These are phyloP conservation scores for Colletotrichum sp. DNA, from an alignment of 2,329 filamentous ascomycete genomes.

Conservation along the genomic window DNA sequence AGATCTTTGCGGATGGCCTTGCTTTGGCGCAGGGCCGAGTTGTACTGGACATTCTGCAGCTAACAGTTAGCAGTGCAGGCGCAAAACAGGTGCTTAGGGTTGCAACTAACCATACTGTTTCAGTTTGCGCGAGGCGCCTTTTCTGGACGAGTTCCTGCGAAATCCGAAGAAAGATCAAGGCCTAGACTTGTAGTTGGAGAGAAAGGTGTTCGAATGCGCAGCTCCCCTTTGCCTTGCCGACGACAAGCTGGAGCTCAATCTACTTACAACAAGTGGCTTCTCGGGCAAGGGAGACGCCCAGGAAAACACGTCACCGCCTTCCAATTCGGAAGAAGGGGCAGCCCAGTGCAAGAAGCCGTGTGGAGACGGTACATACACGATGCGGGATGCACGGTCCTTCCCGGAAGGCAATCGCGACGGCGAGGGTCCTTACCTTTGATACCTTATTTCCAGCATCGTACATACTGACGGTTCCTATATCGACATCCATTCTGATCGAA, in stretches of 20 bases:
- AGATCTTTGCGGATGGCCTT: slow-evolving; percentile 80
- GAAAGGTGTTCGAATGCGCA: not conserved
- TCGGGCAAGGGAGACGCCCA: not conserved
- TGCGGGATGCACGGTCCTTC: not conserved
- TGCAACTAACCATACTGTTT: not conserved
- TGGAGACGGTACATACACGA: not conserved
- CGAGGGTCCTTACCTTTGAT: not conserved
- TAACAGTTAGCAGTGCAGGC: slow-evolving; percentile 28
- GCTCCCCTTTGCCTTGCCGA: not conserved
- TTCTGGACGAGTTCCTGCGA: not conserved
- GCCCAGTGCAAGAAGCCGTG: not conserved
- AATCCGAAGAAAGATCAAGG: not conserved
- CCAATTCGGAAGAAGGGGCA: not conserved
- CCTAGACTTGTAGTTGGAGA: not conserved
- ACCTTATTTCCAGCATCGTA: not conserved
- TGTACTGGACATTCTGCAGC: slow-evolving; percentile 79
- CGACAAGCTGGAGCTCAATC: slow-evolving; percentile 5
- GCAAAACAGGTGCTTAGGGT: not conserved
- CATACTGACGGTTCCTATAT: too few species aligned
- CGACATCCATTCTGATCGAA: not conserved
- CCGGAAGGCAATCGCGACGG: not conserved
- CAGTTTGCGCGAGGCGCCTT: not conserved
- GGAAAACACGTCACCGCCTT: slow-evolving; percentile 12
- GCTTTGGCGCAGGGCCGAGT: slow-evolving; percentile 84
- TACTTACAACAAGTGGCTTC: slow-evolving; percentile 11